Evolutionary conservation across 78 protist genomes (phyloP), one percentile per base, ranked within the genome.

Genomic region (Dictyostelium purpureum): DNA sequence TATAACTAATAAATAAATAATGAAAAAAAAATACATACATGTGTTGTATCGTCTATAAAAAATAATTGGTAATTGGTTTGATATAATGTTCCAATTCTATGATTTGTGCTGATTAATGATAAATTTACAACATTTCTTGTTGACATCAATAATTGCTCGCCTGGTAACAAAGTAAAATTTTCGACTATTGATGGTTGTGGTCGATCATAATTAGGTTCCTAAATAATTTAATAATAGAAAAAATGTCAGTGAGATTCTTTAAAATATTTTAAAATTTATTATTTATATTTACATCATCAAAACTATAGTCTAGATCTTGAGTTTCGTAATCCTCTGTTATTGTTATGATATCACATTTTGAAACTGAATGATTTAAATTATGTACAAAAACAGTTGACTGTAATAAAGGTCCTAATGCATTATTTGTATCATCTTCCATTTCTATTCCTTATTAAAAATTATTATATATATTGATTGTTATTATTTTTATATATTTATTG

Each of bases 1-100:
- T 11, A 12, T 12, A 6, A 43, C 5, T 5, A 42, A 12, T 16
- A 19, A 3, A 10, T 24, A 40, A 14, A 43, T 12, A 57, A 11
- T 19, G 19, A 37, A 40, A 49, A 24, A 70, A 52, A 35, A 31
- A 18, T 61, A n/a, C 51, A 0, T 10, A 63, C 71, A 28, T 18
- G 38, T n/a, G 57, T 73, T 61, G 82, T 37, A 47, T 85, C 92
- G 6, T 85, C 92, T 45, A 85, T 59, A 14, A 85, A 74, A 43
- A 85, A 85, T 33, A 85, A 71, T 73, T 85, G 92, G 33, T 45
- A 85, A 35, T 85, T 85, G 6, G 82, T 85, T 85, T 73, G 82
- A 57, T 85, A 85, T 12, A 85, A 16, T 16, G 82, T 85, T 33
- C 92, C 92, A n/a, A 85, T 85, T 24, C 61, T 47, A 85, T 73